Conservation (phyloP, 2,329 filamentous ascomycete genomes). For the Chaetomiaceae sp. region DNA sequence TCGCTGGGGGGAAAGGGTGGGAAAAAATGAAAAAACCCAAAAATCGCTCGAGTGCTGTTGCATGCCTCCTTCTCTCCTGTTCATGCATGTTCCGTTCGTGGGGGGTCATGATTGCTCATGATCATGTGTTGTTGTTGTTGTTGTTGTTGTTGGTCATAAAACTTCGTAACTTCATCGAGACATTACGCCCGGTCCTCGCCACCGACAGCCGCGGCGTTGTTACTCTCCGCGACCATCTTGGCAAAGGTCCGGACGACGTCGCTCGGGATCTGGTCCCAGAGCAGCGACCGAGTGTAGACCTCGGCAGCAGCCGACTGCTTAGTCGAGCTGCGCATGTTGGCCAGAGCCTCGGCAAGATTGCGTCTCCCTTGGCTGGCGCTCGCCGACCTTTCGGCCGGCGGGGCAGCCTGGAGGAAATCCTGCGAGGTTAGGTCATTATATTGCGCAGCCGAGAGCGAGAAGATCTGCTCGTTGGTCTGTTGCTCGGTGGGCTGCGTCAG, state of each 20-base stretch:
- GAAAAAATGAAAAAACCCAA: slow-evolving; percentile 10
- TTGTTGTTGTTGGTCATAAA: slow-evolving; percentile 11
- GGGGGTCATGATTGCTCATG: slow-evolving; percentile 21
- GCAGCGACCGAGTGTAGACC: slow-evolving; percentile 85
- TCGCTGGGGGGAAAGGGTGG: slow-evolving; percentile 6
- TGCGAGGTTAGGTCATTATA: slow-evolving; percentile 80
- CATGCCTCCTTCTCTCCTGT: slow-evolving; percentile 8
- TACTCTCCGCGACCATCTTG: slow-evolving; percentile 79
- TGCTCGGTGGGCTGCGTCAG: slow-evolving; percentile 74
- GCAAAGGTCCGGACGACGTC: slow-evolving; percentile 92
- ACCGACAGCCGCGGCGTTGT: slow-evolving; percentile 36
- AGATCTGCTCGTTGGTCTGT: slow-evolving; percentile 83
- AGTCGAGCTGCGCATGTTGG: slow-evolving; percentile 67
- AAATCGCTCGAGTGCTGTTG: slow-evolving; percentile 15
- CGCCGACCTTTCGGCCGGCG: slow-evolving; percentile 44
- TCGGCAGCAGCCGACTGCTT: slow-evolving; percentile 71
- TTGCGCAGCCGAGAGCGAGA: slow-evolving; percentile 78
- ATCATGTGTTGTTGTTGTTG: slow-evolving; percentile 10
- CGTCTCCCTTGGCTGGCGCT: slow-evolving; percentile 63
- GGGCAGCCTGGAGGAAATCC: slow-evolving; percentile 61
- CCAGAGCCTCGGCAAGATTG: slow-evolving; percentile 75
- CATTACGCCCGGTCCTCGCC: slow-evolving; percentile 41
- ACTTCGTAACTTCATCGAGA: slow-evolving; percentile 32
- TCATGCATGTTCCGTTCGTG: slow-evolving; percentile 12
- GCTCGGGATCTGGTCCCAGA: slow-evolving; percentile 90